Conservation (phyloP, 495 filamentous ascomycete genomes). For the Daldinia loculata region DNA sequence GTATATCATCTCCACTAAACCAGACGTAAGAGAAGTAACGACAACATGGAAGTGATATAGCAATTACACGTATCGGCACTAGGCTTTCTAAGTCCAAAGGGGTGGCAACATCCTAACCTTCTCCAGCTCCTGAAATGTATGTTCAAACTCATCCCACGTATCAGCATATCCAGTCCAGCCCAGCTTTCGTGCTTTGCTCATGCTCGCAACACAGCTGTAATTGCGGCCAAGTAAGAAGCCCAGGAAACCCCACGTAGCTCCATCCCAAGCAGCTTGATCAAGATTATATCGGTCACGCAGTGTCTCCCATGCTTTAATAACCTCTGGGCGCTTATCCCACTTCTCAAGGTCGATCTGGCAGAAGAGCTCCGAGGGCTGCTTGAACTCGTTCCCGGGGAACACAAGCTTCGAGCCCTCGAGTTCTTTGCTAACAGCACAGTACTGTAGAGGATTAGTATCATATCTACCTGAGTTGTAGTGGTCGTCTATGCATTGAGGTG, state of each 20-base stretch:
- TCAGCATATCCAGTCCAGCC: conserved; percentile 61
- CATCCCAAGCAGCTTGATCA: conserved; percentile 59
- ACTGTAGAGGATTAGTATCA: conserved; percentile 28
- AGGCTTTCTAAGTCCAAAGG: neutral
- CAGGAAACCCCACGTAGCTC: conserved; percentile 66
- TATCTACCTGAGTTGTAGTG: neutral
- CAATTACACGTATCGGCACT: neutral
- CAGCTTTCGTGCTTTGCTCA: conserved; percentile 66
- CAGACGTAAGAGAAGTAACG: too few species aligned
- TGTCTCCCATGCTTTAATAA: conserved; percentile 57
- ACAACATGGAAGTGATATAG: too few species aligned
- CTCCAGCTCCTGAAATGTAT: conserved; percentile 58
- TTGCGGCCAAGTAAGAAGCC: conserved; percentile 61
- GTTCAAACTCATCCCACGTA: conserved; percentile 61
- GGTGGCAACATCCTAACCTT: conserved; percentile 48
- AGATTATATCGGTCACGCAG: conserved; percentile 58
- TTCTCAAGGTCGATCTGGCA: conserved; percentile 60
- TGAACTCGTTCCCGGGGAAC: conserved; percentile 57
- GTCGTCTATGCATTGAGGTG: neutral
- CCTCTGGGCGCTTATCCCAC: conserved; percentile 61
- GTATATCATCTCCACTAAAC: neutral
- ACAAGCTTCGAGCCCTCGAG: conserved; percentile 53
- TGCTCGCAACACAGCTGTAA: conserved; percentile 59
- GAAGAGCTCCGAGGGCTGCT: conserved; percentile 47
- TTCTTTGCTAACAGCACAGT: conserved; percentile 59